Percentiles rank a stretch among this genome's conserved stretches.
Conservation (phyloP, 306 rosid species). For the Rosa multiflora region DNA sequence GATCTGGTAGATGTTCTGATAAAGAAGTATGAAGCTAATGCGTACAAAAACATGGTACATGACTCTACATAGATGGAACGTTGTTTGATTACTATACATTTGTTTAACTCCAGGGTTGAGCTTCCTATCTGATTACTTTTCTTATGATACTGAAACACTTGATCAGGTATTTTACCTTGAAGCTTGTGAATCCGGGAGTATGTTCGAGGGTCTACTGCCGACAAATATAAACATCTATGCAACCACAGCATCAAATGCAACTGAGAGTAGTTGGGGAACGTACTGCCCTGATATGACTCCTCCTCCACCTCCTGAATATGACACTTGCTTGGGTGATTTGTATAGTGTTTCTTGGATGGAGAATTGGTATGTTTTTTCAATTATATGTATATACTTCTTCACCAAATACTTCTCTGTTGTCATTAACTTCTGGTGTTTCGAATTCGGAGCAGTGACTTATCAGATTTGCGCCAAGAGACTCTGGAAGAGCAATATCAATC, state of each 20-base stretch:
- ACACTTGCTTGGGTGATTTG: constrained; percentile 56
- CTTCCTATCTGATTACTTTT: background rate
- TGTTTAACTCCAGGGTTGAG: background rate
- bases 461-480: background rate
- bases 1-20: constrained; percentile 40
- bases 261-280: constrained; percentile 35
- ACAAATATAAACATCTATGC: constrained; percentile 42
- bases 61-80: background rate
- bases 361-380: constrained; percentile 42
- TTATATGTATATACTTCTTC: background rate
- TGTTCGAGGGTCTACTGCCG: constrained; percentile 68
- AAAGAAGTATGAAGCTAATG: constrained; percentile 42
- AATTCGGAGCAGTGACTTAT: background rate
- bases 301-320: constrained; percentile 18
- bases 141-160: background rate
- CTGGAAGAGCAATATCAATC: background rate
- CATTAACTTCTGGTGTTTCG: background rate
- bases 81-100: background rate
- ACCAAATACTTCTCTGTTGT: background rate
- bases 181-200: constrained; percentile 70
- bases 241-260: constrained; percentile 51
- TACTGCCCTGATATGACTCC: constrained; percentile 32
- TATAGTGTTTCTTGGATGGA: constrained; percentile 74
- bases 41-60: constrained; percentile 47
- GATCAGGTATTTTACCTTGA: constrained; percentile 56